These are phyloP conservation scores for Drosera spatulata DNA, from an alignment of 179 eudicot species.

Conservation along the genomic window DNA sequence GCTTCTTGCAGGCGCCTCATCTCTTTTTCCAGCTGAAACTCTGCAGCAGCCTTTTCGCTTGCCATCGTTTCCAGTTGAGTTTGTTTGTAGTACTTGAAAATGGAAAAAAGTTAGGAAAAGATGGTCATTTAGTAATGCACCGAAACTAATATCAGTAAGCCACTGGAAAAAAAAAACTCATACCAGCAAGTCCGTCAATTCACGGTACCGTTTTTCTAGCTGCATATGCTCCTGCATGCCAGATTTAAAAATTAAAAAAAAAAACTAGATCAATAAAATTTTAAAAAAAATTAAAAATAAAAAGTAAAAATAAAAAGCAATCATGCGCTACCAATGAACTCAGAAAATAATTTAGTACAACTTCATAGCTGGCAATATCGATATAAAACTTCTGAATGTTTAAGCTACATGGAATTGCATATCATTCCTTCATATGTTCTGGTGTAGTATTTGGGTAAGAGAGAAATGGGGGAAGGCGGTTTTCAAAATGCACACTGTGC, in stretches of 20 bases:
- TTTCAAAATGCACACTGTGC: background rate
- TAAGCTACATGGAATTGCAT: background rate
- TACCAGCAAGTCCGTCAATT: constrained; percentile 94
- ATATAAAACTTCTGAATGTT: too few species aligned
- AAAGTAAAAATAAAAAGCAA: background rate
- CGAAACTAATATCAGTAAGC: background rate
- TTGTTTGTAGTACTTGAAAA: constrained; percentile 87
- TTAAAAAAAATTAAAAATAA: background rate
- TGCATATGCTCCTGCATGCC: constrained; percentile 86
- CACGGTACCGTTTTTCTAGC: constrained; percentile 94
- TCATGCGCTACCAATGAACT: background rate
- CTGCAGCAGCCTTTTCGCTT: constrained; percentile 97
- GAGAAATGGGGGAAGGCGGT: background rate
- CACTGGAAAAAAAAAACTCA: constrained; percentile 1
- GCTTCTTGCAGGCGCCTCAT: constrained; percentile 79
- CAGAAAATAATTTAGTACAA: background rate
- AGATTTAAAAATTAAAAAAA: background rate
- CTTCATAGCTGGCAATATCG: too few species aligned
- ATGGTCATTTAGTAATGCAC: background rate
- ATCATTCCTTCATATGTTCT: too few species aligned
- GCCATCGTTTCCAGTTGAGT: constrained; percentile 97
- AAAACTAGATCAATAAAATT: background rate
- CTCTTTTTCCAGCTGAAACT: constrained; percentile 97
- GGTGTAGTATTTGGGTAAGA: too few species aligned
- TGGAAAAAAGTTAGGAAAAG: constrained; percentile 3